Percentiles rank a stretch among this genome's conserved stretches.
phyloP scores from a whole-genome alignment of 2,329 filamentous ascomycete genomes.

The Metarhizium brunneum region DNA sequence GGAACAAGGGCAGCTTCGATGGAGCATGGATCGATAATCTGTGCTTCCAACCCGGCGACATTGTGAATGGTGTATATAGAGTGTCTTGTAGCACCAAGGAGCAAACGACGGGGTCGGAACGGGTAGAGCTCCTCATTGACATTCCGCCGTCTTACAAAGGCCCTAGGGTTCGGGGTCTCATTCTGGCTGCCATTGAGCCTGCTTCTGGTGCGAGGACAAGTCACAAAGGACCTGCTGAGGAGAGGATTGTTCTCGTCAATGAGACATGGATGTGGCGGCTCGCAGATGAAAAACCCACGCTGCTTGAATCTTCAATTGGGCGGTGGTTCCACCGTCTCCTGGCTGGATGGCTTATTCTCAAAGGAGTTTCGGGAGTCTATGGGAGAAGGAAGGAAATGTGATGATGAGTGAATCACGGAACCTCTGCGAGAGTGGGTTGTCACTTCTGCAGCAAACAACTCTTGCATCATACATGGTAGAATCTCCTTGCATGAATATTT shows the following conservation, averaged over 20 bases:
- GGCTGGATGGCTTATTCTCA: conserved; percentile 19
- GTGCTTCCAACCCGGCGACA: conserved; percentile 16
- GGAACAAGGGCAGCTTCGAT: conserved; percentile 15
- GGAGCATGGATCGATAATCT: conserved; percentile 13
- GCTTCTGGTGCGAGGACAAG: not conserved
- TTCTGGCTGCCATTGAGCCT: conserved; percentile 15
- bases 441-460: no score
- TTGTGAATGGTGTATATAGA: conserved; percentile 22
- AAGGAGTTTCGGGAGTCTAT: conserved; percentile 11
- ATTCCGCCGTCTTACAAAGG: conserved; percentile 15
- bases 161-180: conserved; percentile 14
- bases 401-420: no score
- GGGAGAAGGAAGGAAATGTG: not conserved
- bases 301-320: conserved; percentile 20
- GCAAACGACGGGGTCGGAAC: conserved; percentile 8
- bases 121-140: conserved; percentile 20
- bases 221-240: not conserved
- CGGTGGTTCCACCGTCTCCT: conserved; percentile 21
- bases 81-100: conserved; percentile 15
- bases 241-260: conserved; percentile 21
- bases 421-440: no score
- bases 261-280: conserved; percentile 31
- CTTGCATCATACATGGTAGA: no score
- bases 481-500: no score
- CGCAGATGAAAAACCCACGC: conserved; percentile 15